Evolutionary conservation across 257 asterid genomes (phyloP).

Genomic region (Solanum megistacrolobum): DNA sequence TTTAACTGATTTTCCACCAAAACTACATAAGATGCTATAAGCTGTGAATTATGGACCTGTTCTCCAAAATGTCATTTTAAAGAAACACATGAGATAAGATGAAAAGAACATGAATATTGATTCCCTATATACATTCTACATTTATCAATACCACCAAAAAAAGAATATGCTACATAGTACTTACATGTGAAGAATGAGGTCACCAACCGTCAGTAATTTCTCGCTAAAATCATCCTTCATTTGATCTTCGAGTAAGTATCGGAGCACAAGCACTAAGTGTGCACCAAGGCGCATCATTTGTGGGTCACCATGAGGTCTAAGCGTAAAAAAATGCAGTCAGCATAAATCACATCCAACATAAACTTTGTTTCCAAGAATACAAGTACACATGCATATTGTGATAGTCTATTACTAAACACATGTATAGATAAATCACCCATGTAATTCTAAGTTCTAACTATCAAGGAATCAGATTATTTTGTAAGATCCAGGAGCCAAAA

Average conservation of each 20-base stretch:
- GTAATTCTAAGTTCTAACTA: neutral
- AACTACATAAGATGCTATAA: neutral
- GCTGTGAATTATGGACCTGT: neutral
- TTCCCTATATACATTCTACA: neutral
- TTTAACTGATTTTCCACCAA: neutral
- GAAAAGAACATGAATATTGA: neutral
- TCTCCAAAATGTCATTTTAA: neutral
- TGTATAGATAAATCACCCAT: neutral
- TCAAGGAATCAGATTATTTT: neutral
- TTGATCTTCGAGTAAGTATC: constrained; percentile 74
- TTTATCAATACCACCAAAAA: neutral
- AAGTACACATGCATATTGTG: neutral
- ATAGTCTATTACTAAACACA: neutral
- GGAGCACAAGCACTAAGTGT: constrained; percentile 86
- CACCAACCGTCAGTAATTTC: constrained; percentile 87
- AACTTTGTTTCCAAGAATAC: neutral
- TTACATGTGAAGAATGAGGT: constrained; percentile 89
- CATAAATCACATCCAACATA: neutral
- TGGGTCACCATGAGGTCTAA: constrained; percentile 99
- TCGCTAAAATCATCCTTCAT: constrained; percentile 73
- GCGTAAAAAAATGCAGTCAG: constrained; percentile 9
- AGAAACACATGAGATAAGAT: neutral
- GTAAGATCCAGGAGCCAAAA: neutral
- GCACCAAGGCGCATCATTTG: constrained; percentile 99
- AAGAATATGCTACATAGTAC: constrained; percentile 4